Conservation (phyloP, 495 filamentous ascomycete species). For the Daldinia grandis region DNA sequence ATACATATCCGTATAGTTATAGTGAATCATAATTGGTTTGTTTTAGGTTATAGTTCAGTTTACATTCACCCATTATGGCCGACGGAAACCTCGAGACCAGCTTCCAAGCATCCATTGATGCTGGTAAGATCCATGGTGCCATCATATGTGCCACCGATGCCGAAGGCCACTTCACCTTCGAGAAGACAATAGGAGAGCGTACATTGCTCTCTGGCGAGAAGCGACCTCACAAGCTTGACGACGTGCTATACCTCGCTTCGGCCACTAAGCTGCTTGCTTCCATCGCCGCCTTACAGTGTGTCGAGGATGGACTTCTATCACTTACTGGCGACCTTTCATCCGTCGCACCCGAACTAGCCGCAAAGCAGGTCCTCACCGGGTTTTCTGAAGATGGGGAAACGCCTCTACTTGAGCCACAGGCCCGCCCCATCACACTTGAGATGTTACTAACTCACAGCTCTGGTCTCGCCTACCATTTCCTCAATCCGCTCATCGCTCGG, state of each 20-base stretch:
- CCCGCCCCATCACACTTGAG: neutral
- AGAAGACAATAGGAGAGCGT: neutral
- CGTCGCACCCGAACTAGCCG: neutral
- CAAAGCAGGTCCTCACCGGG: neutral
- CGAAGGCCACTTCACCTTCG: neutral
- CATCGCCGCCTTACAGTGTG: neutral
- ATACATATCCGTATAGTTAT: neutral
- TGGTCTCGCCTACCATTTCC: neutral
- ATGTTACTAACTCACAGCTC: neutral
- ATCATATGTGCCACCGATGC: neutral
- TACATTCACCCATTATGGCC: neutral
- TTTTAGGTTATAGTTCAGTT: neutral
- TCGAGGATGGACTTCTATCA: neutral
- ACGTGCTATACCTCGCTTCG: neutral
- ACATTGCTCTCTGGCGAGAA: neutral
- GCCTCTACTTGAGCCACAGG: neutral
- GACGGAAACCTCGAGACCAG: neutral
- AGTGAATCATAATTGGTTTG: neutral
- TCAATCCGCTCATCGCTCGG: neutral
- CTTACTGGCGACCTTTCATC: neutral
- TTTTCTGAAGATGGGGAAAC: neutral
- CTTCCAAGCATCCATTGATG: neutral
- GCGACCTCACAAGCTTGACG: neutral
- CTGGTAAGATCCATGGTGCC: neutral
- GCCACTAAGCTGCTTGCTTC: neutral